Conservation (phyloP, 2,329 filamentous ascomycete species). For the Stagonosporopsis cucurbitacearum region DNA sequence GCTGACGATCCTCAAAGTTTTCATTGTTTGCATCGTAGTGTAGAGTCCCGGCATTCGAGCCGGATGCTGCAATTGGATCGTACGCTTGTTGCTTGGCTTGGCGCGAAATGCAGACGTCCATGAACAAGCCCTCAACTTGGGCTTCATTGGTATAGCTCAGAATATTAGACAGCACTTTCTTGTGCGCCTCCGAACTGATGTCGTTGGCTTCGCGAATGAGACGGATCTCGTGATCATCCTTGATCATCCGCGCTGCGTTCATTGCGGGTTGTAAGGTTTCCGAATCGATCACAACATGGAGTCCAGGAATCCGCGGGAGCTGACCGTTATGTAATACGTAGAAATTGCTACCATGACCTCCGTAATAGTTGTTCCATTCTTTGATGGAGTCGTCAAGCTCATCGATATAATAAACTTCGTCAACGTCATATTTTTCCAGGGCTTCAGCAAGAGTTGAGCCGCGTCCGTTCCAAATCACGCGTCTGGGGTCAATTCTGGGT, state of each 20-base stretch:
- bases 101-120: constrained; percentile 72
- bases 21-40: constrained; percentile 87
- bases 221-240: constrained; percentile 81
- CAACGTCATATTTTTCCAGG: constrained; percentile 68
- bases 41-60: constrained; percentile 80
- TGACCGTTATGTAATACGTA: constrained; percentile 47
- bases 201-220: constrained; percentile 81
- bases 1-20: constrained; percentile 70
- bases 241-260: constrained; percentile 79
- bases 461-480: constrained; percentile 69
- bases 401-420: constrained; percentile 67
- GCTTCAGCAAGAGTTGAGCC: constrained; percentile 68
- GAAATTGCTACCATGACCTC: constrained; percentile 28
- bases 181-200: constrained; percentile 80
- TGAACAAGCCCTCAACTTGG: constrained; percentile 81
- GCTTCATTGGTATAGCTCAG: constrained; percentile 74
- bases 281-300: constrained; percentile 27
- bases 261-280: constrained; percentile 71
- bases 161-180: constrained; percentile 70
- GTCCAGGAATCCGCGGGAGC: constrained; percentile 20
- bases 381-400: constrained; percentile 40
- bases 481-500: constrained; percentile 68
- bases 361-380: constrained; percentile 37
- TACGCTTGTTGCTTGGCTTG: constrained; percentile 84
- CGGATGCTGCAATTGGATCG: constrained; percentile 84